Percentiles rank a stretch among this genome's conserved stretches.
phyloP scores from a whole-genome alignment of 768 basidiomycete species.

The Lactarius indigo region DNA sequence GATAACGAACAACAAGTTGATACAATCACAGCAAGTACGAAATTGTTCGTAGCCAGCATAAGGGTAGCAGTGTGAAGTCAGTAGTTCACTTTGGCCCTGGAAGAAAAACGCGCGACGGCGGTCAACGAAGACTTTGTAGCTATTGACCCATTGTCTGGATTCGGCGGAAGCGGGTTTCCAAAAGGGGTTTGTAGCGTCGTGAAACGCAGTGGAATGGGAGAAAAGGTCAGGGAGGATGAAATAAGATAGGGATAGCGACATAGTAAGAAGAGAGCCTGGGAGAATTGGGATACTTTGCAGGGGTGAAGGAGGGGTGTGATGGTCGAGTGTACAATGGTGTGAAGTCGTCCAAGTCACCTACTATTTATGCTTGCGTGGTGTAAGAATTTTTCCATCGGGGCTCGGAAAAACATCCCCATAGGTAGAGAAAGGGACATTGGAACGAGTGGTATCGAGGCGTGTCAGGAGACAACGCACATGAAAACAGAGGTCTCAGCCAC shows the following conservation, averaged over 20 bases:
- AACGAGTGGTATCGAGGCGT: background rate
- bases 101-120: slow-evolving; percentile 62
- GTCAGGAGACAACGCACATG: background rate
- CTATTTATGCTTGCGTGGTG: slow-evolving; percentile 15
- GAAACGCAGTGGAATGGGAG: slow-evolving; percentile 38
- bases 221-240: slow-evolving; percentile 58
- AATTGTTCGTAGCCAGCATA: slow-evolving; percentile 56
- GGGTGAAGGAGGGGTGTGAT: background rate
- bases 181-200: slow-evolving; percentile 52
- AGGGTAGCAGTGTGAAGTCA: slow-evolving; percentile 59
- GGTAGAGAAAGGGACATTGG: background rate
- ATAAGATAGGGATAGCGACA: slow-evolving; percentile 16
- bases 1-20: slow-evolving; percentile 61
- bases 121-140: slow-evolving; percentile 55
- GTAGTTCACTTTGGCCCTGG: slow-evolving; percentile 56
- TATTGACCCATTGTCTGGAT: slow-evolving; percentile 60
- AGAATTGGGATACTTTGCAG: background rate
- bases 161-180: slow-evolving; percentile 53
- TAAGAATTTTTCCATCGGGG: background rate
- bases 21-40: slow-evolving; percentile 59
- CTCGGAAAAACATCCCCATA: slow-evolving; percentile 7
- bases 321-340: background rate
- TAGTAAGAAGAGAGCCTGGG: slow-evolving; percentile 1
- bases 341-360: background rate
- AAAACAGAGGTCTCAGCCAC: slow-evolving; percentile 10